Conservation (phyloP, 495 filamentous ascomycete genomes). For the Jackrogersella minutella region DNA sequence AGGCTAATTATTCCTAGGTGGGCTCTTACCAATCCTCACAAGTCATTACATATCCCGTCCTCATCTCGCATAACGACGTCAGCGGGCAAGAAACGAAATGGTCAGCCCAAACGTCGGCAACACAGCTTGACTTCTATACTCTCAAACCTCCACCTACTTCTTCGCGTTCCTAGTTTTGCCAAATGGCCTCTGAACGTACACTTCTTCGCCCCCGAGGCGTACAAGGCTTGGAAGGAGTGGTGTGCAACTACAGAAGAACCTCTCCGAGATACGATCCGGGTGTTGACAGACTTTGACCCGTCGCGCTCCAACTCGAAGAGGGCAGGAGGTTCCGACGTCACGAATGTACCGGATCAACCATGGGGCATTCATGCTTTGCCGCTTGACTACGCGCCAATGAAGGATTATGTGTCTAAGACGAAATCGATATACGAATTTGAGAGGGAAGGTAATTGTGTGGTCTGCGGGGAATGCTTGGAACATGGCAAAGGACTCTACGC, state of each 20-base stretch:
- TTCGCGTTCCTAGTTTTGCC: slow-evolving; percentile 77
- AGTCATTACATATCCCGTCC: slow-evolving; percentile 73
- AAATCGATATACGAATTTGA: slow-evolving; percentile 68
- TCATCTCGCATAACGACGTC: slow-evolving; percentile 60
- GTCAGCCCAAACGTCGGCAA: slow-evolving; percentile 60
- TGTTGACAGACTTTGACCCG: slow-evolving; percentile 63
- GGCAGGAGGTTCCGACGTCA: slow-evolving; percentile 1
- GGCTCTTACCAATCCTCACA: slow-evolving; percentile 87
- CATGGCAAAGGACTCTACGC: slow-evolving; percentile 63
- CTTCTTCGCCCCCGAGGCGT: slow-evolving; percentile 78
- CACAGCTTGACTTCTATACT: slow-evolving; percentile 69
- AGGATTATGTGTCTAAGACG: slow-evolving; percentile 76
- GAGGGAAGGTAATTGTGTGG: slow-evolving; percentile 63
- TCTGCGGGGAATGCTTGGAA: slow-evolving; percentile 65
- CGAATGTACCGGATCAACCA: slow-evolving; percentile 23
- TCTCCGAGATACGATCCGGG: slow-evolving; percentile 59
- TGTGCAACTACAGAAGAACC: slow-evolving; percentile 56
- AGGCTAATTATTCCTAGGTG: slow-evolving; percentile 65
- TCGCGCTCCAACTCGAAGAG: background rate
- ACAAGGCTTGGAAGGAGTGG: slow-evolving; percentile 71
- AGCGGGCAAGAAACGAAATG: slow-evolving; percentile 48
- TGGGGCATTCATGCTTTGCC: slow-evolving; percentile 66
- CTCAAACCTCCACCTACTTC: slow-evolving; percentile 78
- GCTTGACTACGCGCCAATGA: slow-evolving; percentile 70
- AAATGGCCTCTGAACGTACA: slow-evolving; percentile 83